These are phyloP conservation scores for Coffea humblotiana DNA, from an alignment of 305 asterid species.

Conservation along the genomic window DNA sequence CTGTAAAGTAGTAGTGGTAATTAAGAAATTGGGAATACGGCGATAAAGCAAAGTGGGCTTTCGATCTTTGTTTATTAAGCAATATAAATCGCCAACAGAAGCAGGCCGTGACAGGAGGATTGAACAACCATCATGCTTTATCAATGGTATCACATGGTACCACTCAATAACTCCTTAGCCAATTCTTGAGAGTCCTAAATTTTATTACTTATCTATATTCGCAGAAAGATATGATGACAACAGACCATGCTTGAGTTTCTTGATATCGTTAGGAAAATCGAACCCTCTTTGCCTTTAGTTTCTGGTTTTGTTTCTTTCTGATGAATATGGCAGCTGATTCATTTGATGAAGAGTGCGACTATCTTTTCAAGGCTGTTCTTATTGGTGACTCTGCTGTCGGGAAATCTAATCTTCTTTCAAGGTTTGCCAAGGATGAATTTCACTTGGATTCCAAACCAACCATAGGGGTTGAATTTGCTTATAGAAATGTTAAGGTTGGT, in stretches of 20 bases:
- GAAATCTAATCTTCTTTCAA: slow-evolving; percentile 66
- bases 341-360: slow-evolving; percentile 84
- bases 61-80: slow-evolving; percentile 15
- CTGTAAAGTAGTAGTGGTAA: slow-evolving; percentile 9
- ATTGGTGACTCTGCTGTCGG: slow-evolving; percentile 88
- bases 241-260: slow-evolving; percentile 14
- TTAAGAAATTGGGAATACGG: slow-evolving; percentile 1
- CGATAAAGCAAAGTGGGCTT: slow-evolving; percentile 26
- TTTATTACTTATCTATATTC: not conserved
- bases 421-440: slow-evolving; percentile 67
- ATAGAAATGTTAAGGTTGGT: slow-evolving; percentile 61
- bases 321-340: slow-evolving; percentile 42
- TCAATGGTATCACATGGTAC: slow-evolving; percentile 52
- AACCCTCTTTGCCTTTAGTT: not conserved
- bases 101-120: slow-evolving; percentile 23
- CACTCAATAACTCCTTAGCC: slow-evolving; percentile 31
- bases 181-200: slow-evolving; percentile 1
- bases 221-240: not conserved
- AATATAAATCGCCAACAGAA: slow-evolving; percentile 13
- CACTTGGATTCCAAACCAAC: slow-evolving; percentile 82
- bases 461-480: slow-evolving; percentile 87
- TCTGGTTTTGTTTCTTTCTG: not conserved
- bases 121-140: slow-evolving; percentile 43
- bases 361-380: slow-evolving; percentile 79
- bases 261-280: not conserved